Base-by-base conservation (phyloP, 352 stramenopile species). In the Phytophthora citricola region DNA sequence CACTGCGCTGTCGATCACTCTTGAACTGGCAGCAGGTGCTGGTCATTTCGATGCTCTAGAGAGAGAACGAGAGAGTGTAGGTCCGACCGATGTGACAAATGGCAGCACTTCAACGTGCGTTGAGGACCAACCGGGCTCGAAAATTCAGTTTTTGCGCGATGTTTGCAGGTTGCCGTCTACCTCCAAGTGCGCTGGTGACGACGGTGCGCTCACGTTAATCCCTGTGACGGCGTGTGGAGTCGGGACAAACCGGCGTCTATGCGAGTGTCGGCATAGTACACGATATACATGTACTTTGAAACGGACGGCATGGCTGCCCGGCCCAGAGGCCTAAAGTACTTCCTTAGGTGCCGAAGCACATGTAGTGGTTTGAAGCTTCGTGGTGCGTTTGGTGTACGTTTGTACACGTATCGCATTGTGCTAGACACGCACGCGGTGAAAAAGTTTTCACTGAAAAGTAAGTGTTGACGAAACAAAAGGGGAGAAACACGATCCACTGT, bases 381-480 rank as follows among this genome's bases (percentile, higher is more conserved):
- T 20, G 17, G 17, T 20, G 17, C 17, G 0, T 20, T 20, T 20
- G 17, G 17, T 20, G 17, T 20, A 20, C 17, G 17, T 20, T 20
- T 20, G 17, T 20, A 20, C 17, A 20, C 17, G 17, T 20, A 20
- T 20, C 17, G 17, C 17, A 20, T 26, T 26, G 24, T 26, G 24
- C 24, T 26, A 26, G 24, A 26, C 24, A 26, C 24, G 24, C 24
- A 26, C 24, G 24, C 24, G 24, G 24, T 26, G 24, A 26, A 26
- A 20, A 2, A 2, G 24, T 26, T 26, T 26, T 26, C 24, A 26
- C 24, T 39, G 32, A 39, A 51, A 51, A 51, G 24, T 51, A 51
- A 51, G 24, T 51, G 45, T 51, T 51, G 45, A 51, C 26, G 26
- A 51, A 51, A 51, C 45, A 50, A 51, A 39, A 39, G 45, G 17